These are phyloP conservation scores for Termitomyces titanicus DNA, from an alignment of 768 basidiomycete species.

Conservation along the genomic window DNA sequence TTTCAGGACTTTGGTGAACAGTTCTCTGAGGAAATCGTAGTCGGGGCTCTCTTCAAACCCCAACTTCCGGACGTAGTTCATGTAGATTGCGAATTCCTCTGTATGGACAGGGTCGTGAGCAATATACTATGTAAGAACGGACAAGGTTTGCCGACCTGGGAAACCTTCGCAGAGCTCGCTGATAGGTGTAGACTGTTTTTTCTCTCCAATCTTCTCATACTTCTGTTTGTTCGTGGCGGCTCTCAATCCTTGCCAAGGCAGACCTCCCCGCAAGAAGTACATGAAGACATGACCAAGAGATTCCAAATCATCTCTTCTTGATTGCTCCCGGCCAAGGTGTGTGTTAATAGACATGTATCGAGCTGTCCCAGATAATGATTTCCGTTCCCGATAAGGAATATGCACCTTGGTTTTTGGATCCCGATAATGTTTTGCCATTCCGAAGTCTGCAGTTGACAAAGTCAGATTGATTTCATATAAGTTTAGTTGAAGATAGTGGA, in stretches of 20 bases:
- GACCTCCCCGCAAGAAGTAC: conserved; percentile 95
- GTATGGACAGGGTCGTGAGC: conserved; percentile 43
- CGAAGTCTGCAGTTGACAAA: conserved; percentile 64
- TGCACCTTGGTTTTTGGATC: conserved; percentile 97
- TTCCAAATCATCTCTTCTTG: conserved; percentile 93
- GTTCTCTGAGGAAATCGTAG: conserved; percentile 94
- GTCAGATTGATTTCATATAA: conserved; percentile 6
- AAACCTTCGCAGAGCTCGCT: conserved; percentile 94
- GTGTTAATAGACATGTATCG: conserved; percentile 99
- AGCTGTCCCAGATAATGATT: conserved; percentile 93
- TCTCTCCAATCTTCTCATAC: conserved; percentile 99
- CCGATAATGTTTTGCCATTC: conserved; percentile 99
- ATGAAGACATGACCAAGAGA: conserved; percentile 99
- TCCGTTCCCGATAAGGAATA: conserved; percentile 99
- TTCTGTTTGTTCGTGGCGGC: conserved; percentile 99
- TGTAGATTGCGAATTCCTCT: conserved; percentile 99
- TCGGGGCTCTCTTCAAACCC: conserved; percentile 98
- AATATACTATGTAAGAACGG: not conserved
- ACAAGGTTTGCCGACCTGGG: conserved; percentile 55
- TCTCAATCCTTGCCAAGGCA: conserved; percentile 97
- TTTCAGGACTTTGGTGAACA: conserved; percentile 91
- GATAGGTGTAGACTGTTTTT: conserved; percentile 93
- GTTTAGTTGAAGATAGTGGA: not conserved
- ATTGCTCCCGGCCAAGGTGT: conserved; percentile 92
- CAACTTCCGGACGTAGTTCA: conserved; percentile 98